Percentiles rank a stretch among this genome's conserved stretches.
These are phyloP conservation scores for Lactifluus pinguis DNA, from an alignment of 768 basidiomycete genomes.

Conservation along the genomic window DNA sequence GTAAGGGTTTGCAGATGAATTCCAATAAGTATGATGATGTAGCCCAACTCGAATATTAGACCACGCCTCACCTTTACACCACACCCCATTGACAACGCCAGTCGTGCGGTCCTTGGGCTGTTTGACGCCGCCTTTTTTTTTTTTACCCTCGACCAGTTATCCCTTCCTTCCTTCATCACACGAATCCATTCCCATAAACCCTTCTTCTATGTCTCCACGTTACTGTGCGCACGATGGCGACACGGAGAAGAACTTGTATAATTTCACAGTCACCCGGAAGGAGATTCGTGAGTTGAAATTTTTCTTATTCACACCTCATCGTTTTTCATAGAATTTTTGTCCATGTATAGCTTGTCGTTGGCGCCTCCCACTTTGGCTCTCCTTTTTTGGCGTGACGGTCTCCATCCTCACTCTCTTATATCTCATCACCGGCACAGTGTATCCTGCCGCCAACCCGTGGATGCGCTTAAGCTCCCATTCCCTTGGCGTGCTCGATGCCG, in stretches of 20 bases:
- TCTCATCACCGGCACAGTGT: slow-evolving; percentile 8
- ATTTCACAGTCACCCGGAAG: neutral
- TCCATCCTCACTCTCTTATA: slow-evolving; percentile 9
- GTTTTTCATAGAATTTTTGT: neutral
- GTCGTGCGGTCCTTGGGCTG: neutral
- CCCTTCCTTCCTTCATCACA: neutral
- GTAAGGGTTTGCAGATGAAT: neutral
- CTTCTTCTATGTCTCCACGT: neutral
- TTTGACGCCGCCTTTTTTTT: neutral
- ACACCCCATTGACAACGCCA: neutral
- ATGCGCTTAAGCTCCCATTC: neutral
- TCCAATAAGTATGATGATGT: neutral
- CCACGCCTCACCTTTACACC: neutral
- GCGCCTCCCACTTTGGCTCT: slow-evolving; percentile 13
- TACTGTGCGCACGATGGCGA: neutral
- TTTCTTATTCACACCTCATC: too few relatives aligned
- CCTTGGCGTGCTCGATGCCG: neutral
- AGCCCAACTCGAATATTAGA: neutral
- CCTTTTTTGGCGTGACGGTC: slow-evolving; percentile 8
- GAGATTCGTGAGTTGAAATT: neutral
- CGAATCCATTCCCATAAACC: neutral
- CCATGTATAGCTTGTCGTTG: neutral
- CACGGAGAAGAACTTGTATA: neutral
- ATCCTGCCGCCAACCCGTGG: slow-evolving; percentile 3
- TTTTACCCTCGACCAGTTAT: neutral